Evolutionary conservation across 1,284 basidiomycete genomes (phyloP).

Genomic region (Mrakiaceae sp.): DNA sequence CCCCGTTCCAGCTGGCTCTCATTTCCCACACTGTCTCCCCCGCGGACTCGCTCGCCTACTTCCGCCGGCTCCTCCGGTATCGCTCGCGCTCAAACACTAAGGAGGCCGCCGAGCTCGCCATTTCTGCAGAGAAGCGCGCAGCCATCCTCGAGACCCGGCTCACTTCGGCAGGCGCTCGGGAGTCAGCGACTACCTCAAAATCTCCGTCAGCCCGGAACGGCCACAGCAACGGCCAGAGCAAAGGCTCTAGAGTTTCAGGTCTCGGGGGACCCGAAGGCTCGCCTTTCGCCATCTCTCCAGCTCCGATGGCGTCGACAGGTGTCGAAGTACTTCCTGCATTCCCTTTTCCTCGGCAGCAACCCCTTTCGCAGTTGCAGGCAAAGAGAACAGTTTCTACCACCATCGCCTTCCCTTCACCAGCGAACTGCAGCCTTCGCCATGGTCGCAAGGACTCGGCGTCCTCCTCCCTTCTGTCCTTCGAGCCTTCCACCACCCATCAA

Average conservation of each 20-base stretch:
- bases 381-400: too few species aligned
- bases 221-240: too few species aligned
- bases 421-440: too few species aligned
- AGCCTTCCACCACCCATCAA: background rate
- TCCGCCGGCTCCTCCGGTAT: background rate
- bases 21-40: constrained; percentile 5
- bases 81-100: background rate
- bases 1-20: constrained; percentile 5
- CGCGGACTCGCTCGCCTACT: background rate
- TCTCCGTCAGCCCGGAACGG: too few species aligned
- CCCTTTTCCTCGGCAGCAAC: constrained; percentile 5
- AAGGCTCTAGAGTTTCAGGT: too few species aligned
- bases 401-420: too few species aligned
- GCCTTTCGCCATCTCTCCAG: constrained; percentile 3
- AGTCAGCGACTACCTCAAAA: too few species aligned
- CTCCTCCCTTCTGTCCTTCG: constrained; percentile 2
- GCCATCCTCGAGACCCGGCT: too few species aligned
- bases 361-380: too few species aligned
- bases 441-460: background rate
- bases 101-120: constrained; percentile 2
- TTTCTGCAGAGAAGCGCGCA: too few species aligned
- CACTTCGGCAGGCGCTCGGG: too few species aligned
- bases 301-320: background rate
- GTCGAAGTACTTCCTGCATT: background rate
- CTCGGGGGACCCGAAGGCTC: too few species aligned